A percentile compares a stretch with the other conserved stretches of the same genome.
These are phyloP conservation scores for Fraxinus xanthoxyloides DNA, from an alignment of 305 asterid species.

Conservation along the genomic window DNA sequence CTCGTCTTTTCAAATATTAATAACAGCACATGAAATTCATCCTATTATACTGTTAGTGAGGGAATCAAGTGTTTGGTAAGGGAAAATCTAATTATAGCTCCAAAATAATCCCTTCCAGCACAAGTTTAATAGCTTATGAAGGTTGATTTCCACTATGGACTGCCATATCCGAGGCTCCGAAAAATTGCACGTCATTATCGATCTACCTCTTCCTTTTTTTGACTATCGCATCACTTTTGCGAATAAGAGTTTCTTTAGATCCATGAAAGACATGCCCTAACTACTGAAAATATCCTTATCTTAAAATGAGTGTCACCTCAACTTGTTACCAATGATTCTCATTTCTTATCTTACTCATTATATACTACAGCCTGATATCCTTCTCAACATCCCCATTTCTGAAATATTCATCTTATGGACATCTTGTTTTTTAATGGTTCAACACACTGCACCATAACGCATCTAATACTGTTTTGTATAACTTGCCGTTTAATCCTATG, in stretches of 20 bases:
- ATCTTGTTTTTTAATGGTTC: background rate
- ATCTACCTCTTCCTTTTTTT: background rate
- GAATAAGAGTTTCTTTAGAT: background rate
- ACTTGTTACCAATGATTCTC: background rate
- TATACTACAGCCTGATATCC: background rate
- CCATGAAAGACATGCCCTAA: background rate
- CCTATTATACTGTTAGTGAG: background rate
- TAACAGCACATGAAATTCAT: background rate
- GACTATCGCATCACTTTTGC: background rate
- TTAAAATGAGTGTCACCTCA: background rate
- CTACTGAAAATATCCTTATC: background rate
- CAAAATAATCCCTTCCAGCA: background rate
- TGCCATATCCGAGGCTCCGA: background rate
- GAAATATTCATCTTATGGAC: background rate
- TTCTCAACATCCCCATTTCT: background rate
- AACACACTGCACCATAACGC: background rate
- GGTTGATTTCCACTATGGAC: background rate
- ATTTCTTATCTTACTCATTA: background rate
- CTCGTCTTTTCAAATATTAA: background rate
- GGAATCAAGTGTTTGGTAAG: background rate
- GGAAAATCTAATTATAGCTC: background rate
- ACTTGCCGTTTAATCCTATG: background rate
- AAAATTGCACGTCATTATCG: background rate
- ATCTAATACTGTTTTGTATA: background rate
- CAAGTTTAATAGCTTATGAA: background rate